Evolutionary conservation across 2,329 filamentous ascomycete genomes (phyloP).

Genomic region (Mollisia scopiformis): DNA sequence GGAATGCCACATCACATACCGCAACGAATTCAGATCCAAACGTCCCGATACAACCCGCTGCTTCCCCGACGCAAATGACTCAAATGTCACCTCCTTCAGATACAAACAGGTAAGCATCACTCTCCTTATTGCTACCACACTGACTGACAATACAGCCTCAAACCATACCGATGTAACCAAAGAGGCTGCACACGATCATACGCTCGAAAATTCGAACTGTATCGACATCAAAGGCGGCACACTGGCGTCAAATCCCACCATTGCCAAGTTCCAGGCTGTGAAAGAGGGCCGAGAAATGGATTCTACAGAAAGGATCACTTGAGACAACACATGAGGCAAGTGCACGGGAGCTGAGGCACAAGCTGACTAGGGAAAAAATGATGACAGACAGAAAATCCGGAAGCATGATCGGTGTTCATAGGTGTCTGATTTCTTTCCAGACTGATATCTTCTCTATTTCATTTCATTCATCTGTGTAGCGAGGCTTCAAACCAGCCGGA

Average conservation of each 20-base stretch:
- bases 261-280: background rate
- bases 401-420: background rate
- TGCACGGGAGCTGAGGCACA: background rate
- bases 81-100: background rate
- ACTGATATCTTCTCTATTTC: no score
- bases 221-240: background rate
- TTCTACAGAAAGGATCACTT: constrained; percentile 1
- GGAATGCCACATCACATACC: background rate
- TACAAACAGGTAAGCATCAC: background rate
- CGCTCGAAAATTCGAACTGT: background rate
- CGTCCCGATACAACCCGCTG: background rate
- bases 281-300: background rate
- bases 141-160: background rate
- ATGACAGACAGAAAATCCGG: background rate
- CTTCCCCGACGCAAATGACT: background rate
- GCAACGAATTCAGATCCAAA: background rate
- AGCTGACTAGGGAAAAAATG: background rate
- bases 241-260: background rate
- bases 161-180: background rate
- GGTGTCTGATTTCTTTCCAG: no score
- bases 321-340: background rate
- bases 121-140: no score
- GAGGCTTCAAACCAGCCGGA: no score
- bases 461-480: no score
- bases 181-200: background rate